A percentile compares a stretch with the other conserved stretches of the same genome.
phyloP scores from a whole-genome alignment of 495 filamentous ascomycete species.

The Podospora bellae-mahoneyi region DNA sequence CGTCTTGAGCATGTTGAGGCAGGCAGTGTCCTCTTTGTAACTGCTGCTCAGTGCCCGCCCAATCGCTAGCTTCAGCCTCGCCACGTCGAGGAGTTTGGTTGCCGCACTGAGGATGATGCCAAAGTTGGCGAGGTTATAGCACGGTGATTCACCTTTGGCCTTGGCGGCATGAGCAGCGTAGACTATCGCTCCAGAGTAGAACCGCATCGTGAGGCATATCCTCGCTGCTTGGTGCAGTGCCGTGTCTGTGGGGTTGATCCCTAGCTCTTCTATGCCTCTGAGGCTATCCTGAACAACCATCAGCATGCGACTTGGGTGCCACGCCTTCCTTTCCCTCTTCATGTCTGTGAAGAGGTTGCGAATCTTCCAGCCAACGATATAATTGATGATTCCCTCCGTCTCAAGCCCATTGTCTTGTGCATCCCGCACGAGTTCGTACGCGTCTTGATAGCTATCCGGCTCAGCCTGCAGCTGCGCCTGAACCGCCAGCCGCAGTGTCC shows the following conservation, averaged over 20 bases:
- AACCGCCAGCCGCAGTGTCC: constrained; percentile 41
- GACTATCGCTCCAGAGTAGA: constrained; percentile 33
- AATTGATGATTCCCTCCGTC: constrained; percentile 33
- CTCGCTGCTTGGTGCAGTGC: constrained; percentile 41
- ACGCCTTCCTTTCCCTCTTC: constrained; percentile 22
- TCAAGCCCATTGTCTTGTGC: constrained; percentile 36
- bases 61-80: constrained; percentile 35
- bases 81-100: constrained; percentile 32
- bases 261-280: constrained; percentile 3
- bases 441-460: constrained; percentile 15
- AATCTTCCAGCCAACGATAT: constrained; percentile 25
- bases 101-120: constrained; percentile 40
- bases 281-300: background rate
- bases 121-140: constrained; percentile 41
- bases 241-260: constrained; percentile 27
- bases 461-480: constrained; percentile 35
- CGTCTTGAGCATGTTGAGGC: constrained; percentile 33
- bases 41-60: constrained; percentile 27
- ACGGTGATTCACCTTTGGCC: constrained; percentile 20
- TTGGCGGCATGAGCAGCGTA: constrained; percentile 35
- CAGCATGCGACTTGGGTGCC: constrained; percentile 26
- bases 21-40: constrained; percentile 29
- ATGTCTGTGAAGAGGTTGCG: constrained; percentile 24
- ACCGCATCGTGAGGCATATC: constrained; percentile 29
- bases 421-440: constrained; percentile 33